phyloP scores from a whole-genome alignment of 1,284 basidiomycete species.

The Pyrrhoderma noxium region DNA sequence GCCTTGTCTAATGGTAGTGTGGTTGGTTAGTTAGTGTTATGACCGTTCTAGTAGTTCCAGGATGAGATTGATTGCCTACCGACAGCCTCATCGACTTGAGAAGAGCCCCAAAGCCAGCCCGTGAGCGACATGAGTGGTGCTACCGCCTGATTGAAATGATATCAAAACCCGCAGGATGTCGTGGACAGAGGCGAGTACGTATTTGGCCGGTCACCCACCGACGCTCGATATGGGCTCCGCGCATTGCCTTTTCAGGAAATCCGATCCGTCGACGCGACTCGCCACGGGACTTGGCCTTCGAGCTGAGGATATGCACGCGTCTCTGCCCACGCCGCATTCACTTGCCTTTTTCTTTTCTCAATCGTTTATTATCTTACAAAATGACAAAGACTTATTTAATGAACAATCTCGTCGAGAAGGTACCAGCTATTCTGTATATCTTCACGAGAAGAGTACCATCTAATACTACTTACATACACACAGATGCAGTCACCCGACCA shows the following conservation, averaged over 20 bases:
- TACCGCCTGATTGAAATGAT: neutral
- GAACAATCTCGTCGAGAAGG: conserved; percentile 76
- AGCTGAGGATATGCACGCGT: neutral
- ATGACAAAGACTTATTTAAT: conserved; percentile 80
- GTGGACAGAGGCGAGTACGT: neutral
- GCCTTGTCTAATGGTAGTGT: conserved; percentile 56
- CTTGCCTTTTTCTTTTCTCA: neutral
- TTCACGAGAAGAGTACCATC: too few relatives aligned
- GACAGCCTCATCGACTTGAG: conserved; percentile 69
- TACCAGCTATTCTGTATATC: conserved; percentile 22
- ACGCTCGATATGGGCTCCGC: neutral
- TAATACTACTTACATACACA: conserved; percentile 19
- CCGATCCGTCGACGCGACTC: neutral
- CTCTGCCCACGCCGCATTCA: conserved; percentile 9
- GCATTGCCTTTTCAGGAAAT: neutral
- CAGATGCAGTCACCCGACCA: conserved; percentile 82
- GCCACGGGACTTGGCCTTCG: neutral
- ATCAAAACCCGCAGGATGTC: neutral
- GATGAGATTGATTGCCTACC: conserved; percentile 45
- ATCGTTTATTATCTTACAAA: conserved; percentile 4
- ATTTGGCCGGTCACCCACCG: too few relatives aligned
- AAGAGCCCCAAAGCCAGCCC: conserved; percentile 69
- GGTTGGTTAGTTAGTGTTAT: neutral
- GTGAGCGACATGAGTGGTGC: conserved; percentile 38
- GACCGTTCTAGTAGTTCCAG: neutral